A percentile compares a stretch with the other conserved stretches of the same genome.
These are phyloP conservation scores for Kodamaea kaohsiungensis DNA, from an alignment of 805 yeast genomes.

Conservation along the genomic window DNA sequence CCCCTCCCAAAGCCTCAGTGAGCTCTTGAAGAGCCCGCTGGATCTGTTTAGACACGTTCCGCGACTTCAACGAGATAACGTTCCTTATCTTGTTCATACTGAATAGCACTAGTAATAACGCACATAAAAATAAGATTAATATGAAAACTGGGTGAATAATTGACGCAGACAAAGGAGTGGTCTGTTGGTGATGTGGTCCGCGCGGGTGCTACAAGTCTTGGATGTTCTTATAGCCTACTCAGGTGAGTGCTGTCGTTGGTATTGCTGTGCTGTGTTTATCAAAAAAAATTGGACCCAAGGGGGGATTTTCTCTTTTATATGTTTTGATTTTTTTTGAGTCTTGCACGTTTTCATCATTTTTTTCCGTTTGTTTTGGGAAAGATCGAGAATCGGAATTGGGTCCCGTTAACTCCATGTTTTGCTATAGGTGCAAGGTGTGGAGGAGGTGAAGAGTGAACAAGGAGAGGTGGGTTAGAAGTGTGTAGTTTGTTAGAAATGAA, in stretches of 20 bases:
- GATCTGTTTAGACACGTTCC: conserved; percentile 47
- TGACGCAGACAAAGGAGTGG: conserved; percentile 8
- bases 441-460: too few species aligned
- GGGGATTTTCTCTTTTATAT: conserved; percentile 11
- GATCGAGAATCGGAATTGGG: neutral
- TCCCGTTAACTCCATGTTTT: neutral
- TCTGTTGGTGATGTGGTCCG: neutral
- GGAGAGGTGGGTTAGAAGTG: too few species aligned
- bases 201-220: conserved; percentile 2
- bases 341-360: neutral
- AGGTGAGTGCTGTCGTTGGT: neutral
- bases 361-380: neutral
- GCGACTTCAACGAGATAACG: conserved; percentile 39
- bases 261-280: conserved; percentile 1
- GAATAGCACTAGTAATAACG: conserved; percentile 6
- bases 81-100: conserved; percentile 34
- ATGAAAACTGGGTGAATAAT: conserved; percentile 2
- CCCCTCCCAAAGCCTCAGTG: conserved; percentile 25
- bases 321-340: neutral
- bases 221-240: conserved; percentile 1
- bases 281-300: neutral
- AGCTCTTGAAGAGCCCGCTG: conserved; percentile 51
- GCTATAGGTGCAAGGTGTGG: too few species aligned
- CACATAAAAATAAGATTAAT: conserved; percentile 9
- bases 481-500: too few species aligned